A percentile compares a stretch with the other conserved stretches of the same genome.
Conservation (phyloP, 345 rosid genomes). For the Toxicodendron radicans region DNA sequence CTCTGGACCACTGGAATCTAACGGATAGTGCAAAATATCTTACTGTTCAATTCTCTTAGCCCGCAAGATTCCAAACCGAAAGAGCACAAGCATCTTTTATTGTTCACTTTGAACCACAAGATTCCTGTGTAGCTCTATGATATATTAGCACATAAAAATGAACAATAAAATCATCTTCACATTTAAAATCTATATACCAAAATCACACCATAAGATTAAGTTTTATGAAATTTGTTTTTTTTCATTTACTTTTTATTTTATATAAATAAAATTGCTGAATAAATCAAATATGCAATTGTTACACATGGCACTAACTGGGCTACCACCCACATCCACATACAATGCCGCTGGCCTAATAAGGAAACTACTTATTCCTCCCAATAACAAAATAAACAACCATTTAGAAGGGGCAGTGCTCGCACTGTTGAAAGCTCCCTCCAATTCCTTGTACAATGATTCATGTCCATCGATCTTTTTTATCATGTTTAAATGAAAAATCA, state of each 20-base stretch:
- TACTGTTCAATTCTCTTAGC: no score
- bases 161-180: neutral
- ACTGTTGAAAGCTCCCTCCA: constrained; percentile 12
- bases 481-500: constrained; percentile 36
- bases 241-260: constrained; percentile 5
- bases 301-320: constrained; percentile 16
- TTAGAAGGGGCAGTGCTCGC: constrained; percentile 26
- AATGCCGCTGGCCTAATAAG: constrained; percentile 20
- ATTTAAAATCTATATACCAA: neutral
- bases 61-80: no score
- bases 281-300: constrained; percentile 30
- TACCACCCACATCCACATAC: constrained; percentile 19
- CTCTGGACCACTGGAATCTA: no score
- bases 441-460: constrained; percentile 13
- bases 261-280: constrained; percentile 28
- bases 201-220: neutral
- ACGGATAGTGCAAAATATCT: no score
- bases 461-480: constrained; percentile 1
- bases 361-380: constrained; percentile 31
- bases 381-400: constrained; percentile 19
- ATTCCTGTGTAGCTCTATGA: neutral
- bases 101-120: no score
- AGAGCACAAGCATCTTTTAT: no score
- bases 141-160: neutral
- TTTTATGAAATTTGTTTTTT: neutral